Evolutionary conservation across 2,329 filamentous ascomycete species (phyloP).

Genomic region (Monosporascus sp.): DNA sequence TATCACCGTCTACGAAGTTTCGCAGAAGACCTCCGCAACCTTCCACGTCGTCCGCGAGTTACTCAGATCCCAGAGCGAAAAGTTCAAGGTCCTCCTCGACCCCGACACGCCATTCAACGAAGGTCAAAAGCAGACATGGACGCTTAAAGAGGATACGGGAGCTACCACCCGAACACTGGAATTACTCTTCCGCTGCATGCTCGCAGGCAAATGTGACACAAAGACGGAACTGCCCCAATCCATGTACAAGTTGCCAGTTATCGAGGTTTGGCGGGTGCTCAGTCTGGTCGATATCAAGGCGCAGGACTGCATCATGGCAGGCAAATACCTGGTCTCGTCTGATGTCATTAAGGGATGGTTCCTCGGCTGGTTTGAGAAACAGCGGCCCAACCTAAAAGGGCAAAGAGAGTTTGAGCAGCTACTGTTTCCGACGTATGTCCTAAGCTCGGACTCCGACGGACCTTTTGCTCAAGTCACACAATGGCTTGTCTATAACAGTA

Average conservation of each 20-base stretch:
- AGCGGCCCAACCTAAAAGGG: not conserved
- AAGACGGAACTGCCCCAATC: not conserved
- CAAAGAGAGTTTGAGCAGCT: not conserved
- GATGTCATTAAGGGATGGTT: not conserved
- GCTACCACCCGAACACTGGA: not conserved
- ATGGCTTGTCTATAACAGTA: not conserved
- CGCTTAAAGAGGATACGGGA: not conserved
- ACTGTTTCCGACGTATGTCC: constrained; percentile 1
- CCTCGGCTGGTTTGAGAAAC: not conserved
- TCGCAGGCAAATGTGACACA: not conserved
- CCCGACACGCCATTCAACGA: not conserved
- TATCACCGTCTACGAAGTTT: not conserved
- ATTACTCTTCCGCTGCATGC: not conserved
- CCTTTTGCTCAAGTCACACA: not conserved
- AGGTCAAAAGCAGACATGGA: not conserved
- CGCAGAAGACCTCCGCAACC: not conserved
- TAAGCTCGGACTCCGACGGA: not conserved
- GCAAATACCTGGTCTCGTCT: not conserved
- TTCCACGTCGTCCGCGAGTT: not conserved
- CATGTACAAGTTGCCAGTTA: not conserved
- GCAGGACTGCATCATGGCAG: not conserved
- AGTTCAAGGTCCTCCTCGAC: not conserved
- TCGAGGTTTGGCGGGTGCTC: not conserved
- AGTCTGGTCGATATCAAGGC: not conserved
- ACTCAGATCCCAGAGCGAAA: not conserved